phyloP scores from a whole-genome alignment of 441 rosid species.

The Adansonia madagascariensis region DNA sequence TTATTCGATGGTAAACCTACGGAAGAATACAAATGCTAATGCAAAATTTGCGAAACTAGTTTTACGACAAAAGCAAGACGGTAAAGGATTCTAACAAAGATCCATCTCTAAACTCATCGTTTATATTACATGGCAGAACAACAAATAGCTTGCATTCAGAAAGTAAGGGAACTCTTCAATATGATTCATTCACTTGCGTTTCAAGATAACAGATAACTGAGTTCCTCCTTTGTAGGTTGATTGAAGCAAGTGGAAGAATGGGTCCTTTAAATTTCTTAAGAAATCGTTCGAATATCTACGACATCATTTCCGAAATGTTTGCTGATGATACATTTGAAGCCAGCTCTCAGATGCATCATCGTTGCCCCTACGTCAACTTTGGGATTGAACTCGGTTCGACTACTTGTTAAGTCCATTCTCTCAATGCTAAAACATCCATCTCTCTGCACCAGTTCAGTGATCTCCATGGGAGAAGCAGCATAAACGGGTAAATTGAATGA shows the following conservation, averaged over 20 bases:
- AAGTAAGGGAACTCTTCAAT: slow-evolving; percentile 29
- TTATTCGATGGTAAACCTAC: too few species aligned
- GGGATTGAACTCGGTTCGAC: neutral
- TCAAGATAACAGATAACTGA: neutral
- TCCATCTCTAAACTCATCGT: neutral
- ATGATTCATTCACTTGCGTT: slow-evolving; percentile 25
- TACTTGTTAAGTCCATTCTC: slow-evolving; percentile 29
- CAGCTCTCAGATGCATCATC: neutral
- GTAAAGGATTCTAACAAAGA: neutral
- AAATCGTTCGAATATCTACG: neutral
- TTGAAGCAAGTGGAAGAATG: neutral
- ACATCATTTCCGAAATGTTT: neutral
- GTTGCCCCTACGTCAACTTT: neutral
- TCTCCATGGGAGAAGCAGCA: slow-evolving; percentile 38
- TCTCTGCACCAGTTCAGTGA: slow-evolving; percentile 26
- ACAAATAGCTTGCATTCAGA: slow-evolving; percentile 37
- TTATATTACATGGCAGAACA: neutral
- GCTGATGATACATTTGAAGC: neutral
- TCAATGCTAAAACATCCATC: slow-evolving; percentile 46
- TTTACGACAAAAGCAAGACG: neutral
- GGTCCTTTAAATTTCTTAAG: neutral
- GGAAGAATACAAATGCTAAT: too few species aligned
- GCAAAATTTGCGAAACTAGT: neutral
- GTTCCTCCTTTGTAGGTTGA: neutral
- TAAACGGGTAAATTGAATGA: slow-evolving; percentile 50